Base-by-base conservation (phyloP, 2,329 filamentous ascomycete genomes). In the Coleophoma cylindrospora region DNA sequence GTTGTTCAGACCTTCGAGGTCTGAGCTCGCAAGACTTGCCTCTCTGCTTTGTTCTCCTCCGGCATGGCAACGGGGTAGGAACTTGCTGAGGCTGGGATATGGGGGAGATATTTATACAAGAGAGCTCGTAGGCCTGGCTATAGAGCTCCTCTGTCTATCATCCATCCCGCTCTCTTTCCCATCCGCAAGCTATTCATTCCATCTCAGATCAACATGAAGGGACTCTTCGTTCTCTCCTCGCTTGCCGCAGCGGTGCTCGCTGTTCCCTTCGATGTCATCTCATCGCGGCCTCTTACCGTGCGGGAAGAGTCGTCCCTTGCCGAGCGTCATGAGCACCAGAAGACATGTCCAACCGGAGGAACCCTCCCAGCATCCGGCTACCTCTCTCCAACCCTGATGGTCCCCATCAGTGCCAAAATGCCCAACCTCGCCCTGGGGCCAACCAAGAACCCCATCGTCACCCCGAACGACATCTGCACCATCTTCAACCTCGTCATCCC, bases 401-500 rank as follows among this genome's bases (percentile, higher is more conserved):
- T 54, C 8, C 54, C 51, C 3, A 50, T 56, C 36, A 48, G 49
- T 27, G 32, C 33, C 12, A 46, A 34, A 6, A 27, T 32, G 8
- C 51, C 51, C 1, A 43, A 50, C n/a, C 5, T 40, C n/a, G 45
- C 49, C n/a, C 51, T 55, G 12, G 54, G 56, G 10, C 12, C 38
- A 13, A 51, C 47, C 9, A 27, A 44, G 19, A 32, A 33, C 11
- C 49, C 54, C 4, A 17, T 49, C 17, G 51, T 57, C 13, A 55
- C 53, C 3, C 53, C 51, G 17, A 54, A 52, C 43, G 49, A 55
- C 43, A 37, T 55, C 46, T 57, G 55, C 53, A 54, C 44, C 19
- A 54, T 57, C 44, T 54, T 55, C 53, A 57, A 54, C 40, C 45
- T 52, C 40, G 45, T 45, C 9, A 50, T 55, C n/a, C 55, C 55